phyloP scores from a whole-genome alignment of 139 green algal species.

The Penium margaritaceum region DNA sequence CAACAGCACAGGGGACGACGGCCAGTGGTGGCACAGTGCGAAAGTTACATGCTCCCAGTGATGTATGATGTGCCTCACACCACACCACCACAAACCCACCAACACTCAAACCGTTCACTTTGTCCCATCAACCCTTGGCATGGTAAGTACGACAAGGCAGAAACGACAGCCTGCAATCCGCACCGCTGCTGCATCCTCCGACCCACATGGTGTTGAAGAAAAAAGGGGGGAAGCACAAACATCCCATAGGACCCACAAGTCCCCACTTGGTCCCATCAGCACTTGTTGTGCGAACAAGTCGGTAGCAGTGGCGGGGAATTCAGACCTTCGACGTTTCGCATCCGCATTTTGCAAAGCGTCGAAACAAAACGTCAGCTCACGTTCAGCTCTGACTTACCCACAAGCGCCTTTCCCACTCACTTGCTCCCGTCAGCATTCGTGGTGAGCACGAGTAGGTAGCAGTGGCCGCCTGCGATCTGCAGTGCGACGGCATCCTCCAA shows the following conservation, averaged over 20 bases:
- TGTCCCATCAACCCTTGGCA: not conserved
- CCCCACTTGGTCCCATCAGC: not conserved
- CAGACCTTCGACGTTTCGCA: not conserved
- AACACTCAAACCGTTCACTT: not conserved
- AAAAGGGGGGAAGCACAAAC: too few species aligned
- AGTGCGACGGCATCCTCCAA: not conserved
- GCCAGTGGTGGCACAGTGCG: too few species aligned
- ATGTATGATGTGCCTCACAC: too few species aligned
- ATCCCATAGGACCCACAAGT: not conserved
- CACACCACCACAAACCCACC: not conserved
- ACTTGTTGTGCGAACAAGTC: too few species aligned
- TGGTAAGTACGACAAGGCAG: not conserved
- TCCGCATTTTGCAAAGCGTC: not conserved
- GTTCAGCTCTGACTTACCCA: too few species aligned
- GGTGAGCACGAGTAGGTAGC: conserved; percentile 30
- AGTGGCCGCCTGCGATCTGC: conserved; percentile 33
- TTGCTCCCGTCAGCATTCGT: too few species aligned
- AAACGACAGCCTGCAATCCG: not conserved
- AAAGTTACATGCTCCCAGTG: too few species aligned
- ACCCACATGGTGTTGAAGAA: too few species aligned
- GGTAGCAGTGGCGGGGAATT: not conserved
- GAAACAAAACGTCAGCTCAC: too few species aligned
- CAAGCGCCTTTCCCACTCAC: too few species aligned
- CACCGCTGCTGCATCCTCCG: not conserved
- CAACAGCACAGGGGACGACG: not conserved